Base-by-base conservation (phyloP, 257 asterid species). In the Forsythia suspensa region DNA sequence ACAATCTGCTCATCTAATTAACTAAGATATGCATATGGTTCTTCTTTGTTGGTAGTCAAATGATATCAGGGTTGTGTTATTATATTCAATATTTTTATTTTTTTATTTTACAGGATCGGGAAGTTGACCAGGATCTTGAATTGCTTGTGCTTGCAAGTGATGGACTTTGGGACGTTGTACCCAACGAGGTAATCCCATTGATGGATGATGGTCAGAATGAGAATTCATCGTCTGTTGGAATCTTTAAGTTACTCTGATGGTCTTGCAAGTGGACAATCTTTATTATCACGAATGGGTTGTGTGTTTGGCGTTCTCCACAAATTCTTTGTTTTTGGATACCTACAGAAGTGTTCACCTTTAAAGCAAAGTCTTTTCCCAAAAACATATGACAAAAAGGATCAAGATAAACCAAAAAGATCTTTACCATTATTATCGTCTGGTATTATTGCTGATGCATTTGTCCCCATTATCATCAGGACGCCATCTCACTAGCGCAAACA, bases 131-230 rank as follows among this genome's bases (percentile, higher is more conserved):
- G 77, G 96, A 92, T 85, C 78, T 96, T 51, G 98, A 96, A 67
- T 75, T 94, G 81, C 95, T 96, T 12, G 97, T 96, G 83, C 95
- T 96, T 82, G 98, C 97, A 18, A 96, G 94, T 82, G 98, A 96
- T 73, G 99, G 99, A 34, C 91, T 96, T 34, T 96, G 99, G 99
- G 99, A 96, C 74, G 99, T 96, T n/a, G 97, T 93, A 70, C 87
- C 97, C 71, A 93, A 93, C 75, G 96, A 91, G 98, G 98, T 93
- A 83, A 80, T 83, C 51, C 69, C 51, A 6, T 43, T 7, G 51
- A 43, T 43, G 51, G 51, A 43, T 43, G 51, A 8, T 42, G 2
- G 7, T 46, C 16, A 46, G 1, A 11, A 46, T 8, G 3, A 11
- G 3, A 46, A 3, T 57, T 6, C 18, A 51, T 51, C 59, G 13